Conservation (phyloP, 2,329 filamentous ascomycete species). For the Penicillium sp. region DNA sequence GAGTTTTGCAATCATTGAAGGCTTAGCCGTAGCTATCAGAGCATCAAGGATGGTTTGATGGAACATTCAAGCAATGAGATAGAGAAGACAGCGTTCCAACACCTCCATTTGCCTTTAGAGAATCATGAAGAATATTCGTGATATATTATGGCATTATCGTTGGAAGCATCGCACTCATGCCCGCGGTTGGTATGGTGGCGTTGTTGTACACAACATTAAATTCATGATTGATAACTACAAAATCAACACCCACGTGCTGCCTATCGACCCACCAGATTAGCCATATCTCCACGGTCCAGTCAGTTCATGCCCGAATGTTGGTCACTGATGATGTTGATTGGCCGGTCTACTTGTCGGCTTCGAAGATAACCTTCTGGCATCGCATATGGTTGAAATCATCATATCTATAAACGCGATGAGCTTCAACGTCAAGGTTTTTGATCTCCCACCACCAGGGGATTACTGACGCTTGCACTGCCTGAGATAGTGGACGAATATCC, state of each 20-base stretch:
- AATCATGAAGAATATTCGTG: slow-evolving; percentile 22
- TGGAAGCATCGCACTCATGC: no score
- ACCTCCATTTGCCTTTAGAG: slow-evolving; percentile 26
- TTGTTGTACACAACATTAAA: neutral
- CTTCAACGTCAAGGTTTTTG: neutral
- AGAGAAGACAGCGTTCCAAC: slow-evolving; percentile 19
- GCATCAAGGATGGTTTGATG: no score
- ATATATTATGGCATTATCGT: neutral
- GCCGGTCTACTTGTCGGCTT: slow-evolving; percentile 42
- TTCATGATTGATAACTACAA: neutral
- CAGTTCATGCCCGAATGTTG: neutral
- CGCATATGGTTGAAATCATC: slow-evolving; percentile 68
- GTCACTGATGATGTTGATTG: slow-evolving; percentile 25
- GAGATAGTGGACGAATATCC: slow-evolving; percentile 67
- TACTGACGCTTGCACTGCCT: slow-evolving; percentile 58
- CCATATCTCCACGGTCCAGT: neutral
- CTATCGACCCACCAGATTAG: neutral
- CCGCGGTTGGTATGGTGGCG: no score
- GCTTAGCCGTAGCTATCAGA: no score
- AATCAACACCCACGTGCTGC: neutral
- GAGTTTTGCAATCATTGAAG: no score
- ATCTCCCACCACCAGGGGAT: neutral
- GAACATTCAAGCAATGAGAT: slow-evolving; percentile 22
- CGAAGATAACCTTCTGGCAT: slow-evolving; percentile 72
- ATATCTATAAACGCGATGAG: slow-evolving; percentile 48